A percentile compares a stretch with the other conserved stretches of the same genome.
Conservation (phyloP, 192 early-diverging fungal genomes). For the Gonapodya sp. region DNA sequence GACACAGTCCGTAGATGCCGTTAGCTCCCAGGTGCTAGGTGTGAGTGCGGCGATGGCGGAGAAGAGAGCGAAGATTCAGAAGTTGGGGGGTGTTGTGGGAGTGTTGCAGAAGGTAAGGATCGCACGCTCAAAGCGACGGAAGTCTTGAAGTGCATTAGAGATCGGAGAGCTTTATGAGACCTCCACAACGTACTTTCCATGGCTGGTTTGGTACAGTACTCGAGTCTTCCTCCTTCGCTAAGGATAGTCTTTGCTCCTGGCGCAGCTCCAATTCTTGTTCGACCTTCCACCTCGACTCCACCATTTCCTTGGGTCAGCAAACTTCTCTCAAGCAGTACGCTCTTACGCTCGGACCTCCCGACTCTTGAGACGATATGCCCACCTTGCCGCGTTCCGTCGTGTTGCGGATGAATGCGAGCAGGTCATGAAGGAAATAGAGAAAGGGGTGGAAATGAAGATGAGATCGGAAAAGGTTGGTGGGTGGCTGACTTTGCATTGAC, state of each 20-base stretch:
- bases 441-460: constrained; percentile 33
- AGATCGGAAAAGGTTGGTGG: neutral
- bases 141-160: too few relatives aligned
- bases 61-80: constrained; percentile 60
- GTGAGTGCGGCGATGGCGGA: constrained; percentile 52
- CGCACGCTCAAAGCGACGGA: too few relatives aligned
- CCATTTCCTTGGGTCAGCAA: constrained; percentile 38
- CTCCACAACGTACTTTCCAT: too few relatives aligned
- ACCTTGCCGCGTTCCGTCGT: constrained; percentile 62
- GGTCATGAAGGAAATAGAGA: constrained; percentile 64
- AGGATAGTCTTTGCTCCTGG: too few relatives aligned
- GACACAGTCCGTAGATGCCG: neutral
- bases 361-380: constrained; percentile 67
- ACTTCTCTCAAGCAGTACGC: constrained; percentile 65
- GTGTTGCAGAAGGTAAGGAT: constrained; percentile 52
- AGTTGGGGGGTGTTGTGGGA: constrained; percentile 61
- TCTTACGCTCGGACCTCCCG: constrained; percentile 61
- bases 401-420: constrained; percentile 71
- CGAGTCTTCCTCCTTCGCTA: constrained; percentile 1
- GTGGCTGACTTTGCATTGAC: too few relatives aligned
- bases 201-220: neutral
- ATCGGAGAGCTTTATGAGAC: too few relatives aligned
- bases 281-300: constrained; percentile 70
- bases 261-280: constrained; percentile 77
- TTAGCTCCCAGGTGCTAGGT: neutral